Evolutionary conservation across 345 rosid genomes (phyloP).

Genomic region (Carallia brachiata): DNA sequence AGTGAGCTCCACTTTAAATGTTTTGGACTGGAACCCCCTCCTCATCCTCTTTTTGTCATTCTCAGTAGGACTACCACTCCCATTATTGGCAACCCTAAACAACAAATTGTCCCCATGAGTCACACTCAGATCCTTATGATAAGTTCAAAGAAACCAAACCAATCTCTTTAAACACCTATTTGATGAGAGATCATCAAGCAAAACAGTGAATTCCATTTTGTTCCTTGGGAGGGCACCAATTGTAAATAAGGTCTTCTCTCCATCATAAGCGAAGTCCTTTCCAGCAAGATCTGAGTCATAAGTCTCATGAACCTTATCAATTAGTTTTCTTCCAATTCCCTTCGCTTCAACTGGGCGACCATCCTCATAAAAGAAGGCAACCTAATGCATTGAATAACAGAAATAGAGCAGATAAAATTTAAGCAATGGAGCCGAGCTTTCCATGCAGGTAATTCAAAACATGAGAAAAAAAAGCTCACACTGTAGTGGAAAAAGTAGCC

Average conservation of each 20-base stretch:
- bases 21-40: slow-evolving; percentile 55
- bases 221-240: slow-evolving; percentile 19
- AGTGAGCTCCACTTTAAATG: slow-evolving; percentile 64
- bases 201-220: slow-evolving; percentile 30
- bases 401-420: neutral
- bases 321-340: slow-evolving; percentile 22
- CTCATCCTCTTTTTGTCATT: slow-evolving; percentile 59
- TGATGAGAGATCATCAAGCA: slow-evolving; percentile 20
- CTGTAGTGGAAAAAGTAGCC: slow-evolving; percentile 23
- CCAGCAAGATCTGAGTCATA: slow-evolving; percentile 22
- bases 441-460: neutral
- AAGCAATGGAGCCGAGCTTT: neutral
- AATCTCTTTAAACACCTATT: slow-evolving; percentile 37
- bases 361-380: slow-evolving; percentile 18
- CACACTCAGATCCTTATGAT: neutral
- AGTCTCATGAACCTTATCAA: slow-evolving; percentile 26
- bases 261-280: slow-evolving; percentile 32
- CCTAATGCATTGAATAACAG: slow-evolving; percentile 9
- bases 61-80: slow-evolving; percentile 42
- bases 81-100: slow-evolving; percentile 40
- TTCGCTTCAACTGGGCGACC: slow-evolving; percentile 20
- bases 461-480: slow-evolving; percentile 9
- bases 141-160: neutral
- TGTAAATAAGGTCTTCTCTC: slow-evolving; percentile 27
- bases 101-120: neutral